Evolutionary conservation across 306 rosid genomes (phyloP).

Genomic region (Glycine soja): DNA sequence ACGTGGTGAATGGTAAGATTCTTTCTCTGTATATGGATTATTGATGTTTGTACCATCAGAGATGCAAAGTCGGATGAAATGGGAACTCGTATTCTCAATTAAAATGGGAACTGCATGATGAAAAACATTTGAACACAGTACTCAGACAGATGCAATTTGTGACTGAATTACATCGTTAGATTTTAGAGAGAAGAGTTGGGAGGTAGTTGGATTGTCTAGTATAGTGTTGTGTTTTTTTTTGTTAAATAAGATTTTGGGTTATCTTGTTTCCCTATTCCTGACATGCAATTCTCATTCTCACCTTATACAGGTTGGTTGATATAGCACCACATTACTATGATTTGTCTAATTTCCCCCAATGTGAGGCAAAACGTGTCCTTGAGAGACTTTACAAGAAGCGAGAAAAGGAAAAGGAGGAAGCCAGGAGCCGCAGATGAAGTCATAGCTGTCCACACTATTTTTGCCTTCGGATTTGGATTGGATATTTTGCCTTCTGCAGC

Average conservation of each 20-base stretch:
- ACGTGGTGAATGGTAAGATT: conserved; percentile 89
- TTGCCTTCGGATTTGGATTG: conserved; percentile 31
- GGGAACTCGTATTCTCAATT: not conserved
- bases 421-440: conserved; percentile 64
- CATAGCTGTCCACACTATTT: not conserved
- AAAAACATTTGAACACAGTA: not conserved
- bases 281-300: not conserved
- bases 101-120: conserved; percentile 20
- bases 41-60: not conserved
- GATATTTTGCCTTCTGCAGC: conserved; percentile 9
- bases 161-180: not conserved
- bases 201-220: not conserved
- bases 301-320: conserved; percentile 73
- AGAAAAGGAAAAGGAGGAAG: conserved; percentile 72
- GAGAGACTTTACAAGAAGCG: conserved; percentile 90
- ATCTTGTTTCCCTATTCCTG: not conserved
- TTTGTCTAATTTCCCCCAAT: conserved; percentile 77
- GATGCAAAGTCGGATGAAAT: conserved; percentile 17
- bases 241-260: not conserved
- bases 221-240: not conserved
- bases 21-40: not conserved
- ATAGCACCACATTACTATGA: conserved; percentile 88
- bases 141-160: not conserved
- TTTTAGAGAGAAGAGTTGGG: not conserved
- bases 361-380: conserved; percentile 91